These are phyloP conservation scores for Santalum album DNA, from an alignment of 164 flowering plant species.

Conservation along the genomic window DNA sequence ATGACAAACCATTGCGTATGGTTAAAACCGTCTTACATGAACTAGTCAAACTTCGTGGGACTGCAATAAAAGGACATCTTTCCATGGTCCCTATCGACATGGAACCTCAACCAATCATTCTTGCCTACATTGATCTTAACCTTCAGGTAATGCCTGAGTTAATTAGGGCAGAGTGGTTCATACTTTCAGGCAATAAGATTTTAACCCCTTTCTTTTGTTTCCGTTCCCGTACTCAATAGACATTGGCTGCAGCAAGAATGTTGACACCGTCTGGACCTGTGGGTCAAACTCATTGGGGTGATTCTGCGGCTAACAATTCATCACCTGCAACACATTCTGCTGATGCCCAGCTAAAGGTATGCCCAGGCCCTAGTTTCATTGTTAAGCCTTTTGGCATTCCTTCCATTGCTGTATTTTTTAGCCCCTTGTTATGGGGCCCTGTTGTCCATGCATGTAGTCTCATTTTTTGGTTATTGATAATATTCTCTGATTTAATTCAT, in stretches of 20 bases:
- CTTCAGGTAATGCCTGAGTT: slow-evolving; percentile 61
- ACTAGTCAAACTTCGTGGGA: slow-evolving; percentile 96
- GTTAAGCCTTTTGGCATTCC: not conserved
- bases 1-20: slow-evolving; percentile 98
- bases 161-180: not conserved
- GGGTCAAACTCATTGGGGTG: slow-evolving; percentile 95
- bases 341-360: slow-evolving; percentile 93
- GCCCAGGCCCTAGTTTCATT: not conserved
- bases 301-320: slow-evolving; percentile 70
- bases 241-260: slow-evolving; percentile 98
- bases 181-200: not conserved
- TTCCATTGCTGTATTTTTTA: not conserved
- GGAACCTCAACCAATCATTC: slow-evolving; percentile 97
- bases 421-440: not conserved
- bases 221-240: slow-evolving; percentile 37
- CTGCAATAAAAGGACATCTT: slow-evolving; percentile 93
- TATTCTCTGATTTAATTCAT: not conserved
- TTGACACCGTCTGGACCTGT: slow-evolving; percentile 79
- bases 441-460: not conserved
- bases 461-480: not conserved
- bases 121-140: slow-evolving; percentile 96
- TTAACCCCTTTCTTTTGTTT: slow-evolving; percentile 1
- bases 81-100: slow-evolving; percentile 98
- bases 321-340: slow-evolving; percentile 79
- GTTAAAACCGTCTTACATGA: slow-evolving; percentile 98